A percentile compares a stretch with the other conserved stretches of the same genome.
Conservation (phyloP, 73 alveolate species). For the Halteria grandinella region DNA sequence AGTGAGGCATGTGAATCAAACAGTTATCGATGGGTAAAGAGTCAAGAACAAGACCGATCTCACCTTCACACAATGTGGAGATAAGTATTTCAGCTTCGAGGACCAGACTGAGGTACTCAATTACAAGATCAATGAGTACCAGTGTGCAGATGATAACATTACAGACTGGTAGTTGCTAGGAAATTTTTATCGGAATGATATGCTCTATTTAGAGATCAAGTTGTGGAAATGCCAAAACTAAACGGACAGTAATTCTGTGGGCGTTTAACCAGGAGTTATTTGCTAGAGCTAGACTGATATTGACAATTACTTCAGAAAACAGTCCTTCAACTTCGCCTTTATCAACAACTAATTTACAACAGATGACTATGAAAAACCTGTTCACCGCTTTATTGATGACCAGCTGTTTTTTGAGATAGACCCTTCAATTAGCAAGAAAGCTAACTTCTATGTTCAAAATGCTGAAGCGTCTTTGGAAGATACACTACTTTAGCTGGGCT, state of each 20-base stretch:
- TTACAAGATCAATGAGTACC: not conserved
- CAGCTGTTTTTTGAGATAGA: not conserved
- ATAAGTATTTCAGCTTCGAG: not conserved
- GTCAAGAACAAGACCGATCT: not conserved
- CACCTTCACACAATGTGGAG: not conserved
- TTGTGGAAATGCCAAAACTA: slow-evolving; percentile 7
- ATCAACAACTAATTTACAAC: slow-evolving; percentile 15
- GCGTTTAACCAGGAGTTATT: not conserved
- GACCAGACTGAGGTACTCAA: not conserved
- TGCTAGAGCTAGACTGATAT: not conserved
- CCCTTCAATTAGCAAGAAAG: not conserved
- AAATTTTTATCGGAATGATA: slow-evolving; percentile 1
- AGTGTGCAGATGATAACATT: not conserved
- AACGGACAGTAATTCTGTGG: too few relatives aligned
- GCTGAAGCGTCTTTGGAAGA: not conserved
- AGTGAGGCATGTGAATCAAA: not conserved
- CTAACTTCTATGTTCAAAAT: slow-evolving; percentile 2
- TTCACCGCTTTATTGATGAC: slow-evolving; percentile 6
- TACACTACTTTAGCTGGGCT: not conserved
- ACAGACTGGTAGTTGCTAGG: slow-evolving; percentile 11
- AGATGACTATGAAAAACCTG: not conserved
- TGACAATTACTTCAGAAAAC: slow-evolving; percentile 21
- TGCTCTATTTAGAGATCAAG: slow-evolving; percentile 15
- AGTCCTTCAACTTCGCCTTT: slow-evolving; percentile 25
- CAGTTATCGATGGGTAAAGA: not conserved